phyloP scores from a whole-genome alignment of 768 basidiomycete species.

The Psilocybe tampanensis region DNA sequence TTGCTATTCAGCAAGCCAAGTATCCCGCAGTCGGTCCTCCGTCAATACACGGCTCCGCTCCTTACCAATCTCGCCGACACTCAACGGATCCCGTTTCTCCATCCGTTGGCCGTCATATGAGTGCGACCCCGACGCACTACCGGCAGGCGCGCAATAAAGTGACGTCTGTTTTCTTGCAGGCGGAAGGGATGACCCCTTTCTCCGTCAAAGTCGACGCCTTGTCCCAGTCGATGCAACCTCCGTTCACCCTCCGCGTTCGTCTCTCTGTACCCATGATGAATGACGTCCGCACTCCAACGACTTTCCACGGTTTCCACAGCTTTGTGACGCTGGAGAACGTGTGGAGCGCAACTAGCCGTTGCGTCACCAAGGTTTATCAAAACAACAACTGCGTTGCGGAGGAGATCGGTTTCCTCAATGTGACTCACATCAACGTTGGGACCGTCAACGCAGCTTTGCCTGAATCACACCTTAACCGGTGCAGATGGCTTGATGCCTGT shows the following conservation, averaged over 20 bases:
- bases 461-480: conserved; percentile 64
- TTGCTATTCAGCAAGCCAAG: conserved; percentile 20
- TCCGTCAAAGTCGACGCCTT: conserved; percentile 61
- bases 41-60: conserved; percentile 16
- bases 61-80: conserved; percentile 19
- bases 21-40: conserved; percentile 13
- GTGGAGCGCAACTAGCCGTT: conserved; percentile 59
- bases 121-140: conserved; percentile 30
- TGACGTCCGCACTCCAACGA: conserved; percentile 53
- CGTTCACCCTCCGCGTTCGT: conserved; percentile 57
- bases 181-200: conserved; percentile 71
- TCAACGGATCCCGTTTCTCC: conserved; percentile 15
- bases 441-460: conserved; percentile 61
- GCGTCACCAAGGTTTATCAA: conserved; percentile 61
- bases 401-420: conserved; percentile 55
- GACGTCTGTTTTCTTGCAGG: conserved; percentile 53
- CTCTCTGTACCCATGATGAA: conserved; percentile 58
- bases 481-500: conserved; percentile 74
- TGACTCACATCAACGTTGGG: conserved; percentile 49
- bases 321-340: conserved; percentile 54
- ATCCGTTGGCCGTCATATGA: conserved; percentile 19
- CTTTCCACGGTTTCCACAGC: conserved; percentile 66
- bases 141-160: conserved; percentile 30
- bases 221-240: conserved; percentile 40
- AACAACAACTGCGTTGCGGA: conserved; percentile 52